These are phyloP conservation scores for Microcyclospora pomicola DNA, from an alignment of 2,329 filamentous ascomycete species.

Conservation along the genomic window DNA sequence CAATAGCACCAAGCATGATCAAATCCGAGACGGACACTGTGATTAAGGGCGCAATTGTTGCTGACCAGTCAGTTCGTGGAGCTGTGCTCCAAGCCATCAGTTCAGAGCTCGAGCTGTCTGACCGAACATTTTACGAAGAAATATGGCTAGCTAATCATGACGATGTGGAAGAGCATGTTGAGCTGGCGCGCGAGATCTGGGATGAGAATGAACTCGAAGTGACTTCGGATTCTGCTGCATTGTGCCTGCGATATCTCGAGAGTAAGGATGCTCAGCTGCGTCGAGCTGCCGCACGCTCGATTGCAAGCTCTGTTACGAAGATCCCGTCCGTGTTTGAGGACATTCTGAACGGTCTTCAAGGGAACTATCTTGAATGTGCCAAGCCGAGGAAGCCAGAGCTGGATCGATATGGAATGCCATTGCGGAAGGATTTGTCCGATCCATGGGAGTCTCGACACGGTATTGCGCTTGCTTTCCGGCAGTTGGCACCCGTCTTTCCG, in stretches of 20 bases:
- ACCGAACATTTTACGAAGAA: constrained; percentile 72
- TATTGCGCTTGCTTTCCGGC: constrained; percentile 73
- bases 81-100: constrained; percentile 82
- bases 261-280: constrained; percentile 70
- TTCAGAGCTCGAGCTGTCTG: constrained; percentile 80
- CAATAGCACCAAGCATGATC: constrained; percentile 68
- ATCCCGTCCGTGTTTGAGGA: constrained; percentile 47
- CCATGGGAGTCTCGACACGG: constrained; percentile 87
- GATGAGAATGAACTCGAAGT: constrained; percentile 76
- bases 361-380: constrained; percentile 61
- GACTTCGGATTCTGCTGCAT: constrained; percentile 44
- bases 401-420: constrained; percentile 89
- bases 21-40: constrained; percentile 59
- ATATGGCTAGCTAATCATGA: constrained; percentile 92
- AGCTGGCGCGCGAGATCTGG: constrained; percentile 80
- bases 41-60: constrained; percentile 64
- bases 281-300: constrained; percentile 64
- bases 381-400: constrained; percentile 73
- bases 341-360: constrained; percentile 52
- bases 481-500: constrained; percentile 58
- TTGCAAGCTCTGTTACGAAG: constrained; percentile 57
- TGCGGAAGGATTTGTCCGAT: constrained; percentile 74
- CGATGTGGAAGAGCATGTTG: constrained; percentile 72
- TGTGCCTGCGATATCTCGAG: constrained; percentile 63
- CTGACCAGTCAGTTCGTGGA: constrained; percentile 66